Conservation (phyloP, 805 yeast genomes). For the Candida nitratophila region DNA sequence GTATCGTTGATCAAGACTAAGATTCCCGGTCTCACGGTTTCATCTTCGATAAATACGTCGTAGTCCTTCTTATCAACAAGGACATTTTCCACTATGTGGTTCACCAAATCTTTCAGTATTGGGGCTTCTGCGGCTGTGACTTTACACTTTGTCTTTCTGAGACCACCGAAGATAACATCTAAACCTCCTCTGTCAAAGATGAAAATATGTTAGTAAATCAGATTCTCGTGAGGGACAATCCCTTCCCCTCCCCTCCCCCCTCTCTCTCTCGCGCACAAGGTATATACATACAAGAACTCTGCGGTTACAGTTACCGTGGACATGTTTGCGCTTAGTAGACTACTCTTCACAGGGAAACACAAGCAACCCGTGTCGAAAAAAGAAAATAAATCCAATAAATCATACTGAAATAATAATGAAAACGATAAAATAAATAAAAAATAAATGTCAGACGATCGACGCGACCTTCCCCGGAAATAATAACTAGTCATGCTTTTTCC, state of each 20-base stretch:
- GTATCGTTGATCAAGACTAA: conserved; percentile 87
- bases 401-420: too few relatives aligned
- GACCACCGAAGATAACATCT: conserved; percentile 65
- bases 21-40: conserved; percentile 82
- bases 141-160: conserved; percentile 44
- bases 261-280: too few relatives aligned
- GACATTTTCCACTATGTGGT: conserved; percentile 44
- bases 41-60: conserved; percentile 77
- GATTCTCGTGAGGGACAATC: too few relatives aligned
- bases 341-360: too few relatives aligned
- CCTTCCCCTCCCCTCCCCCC: too few relatives aligned
- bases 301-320: conserved; percentile 30
- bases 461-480: too few relatives aligned
- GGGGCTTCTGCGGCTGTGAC: conserved; percentile 33
- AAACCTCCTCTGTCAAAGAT: conserved; percentile 57
- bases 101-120: conserved; percentile 43
- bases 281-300: conserved; percentile 33
- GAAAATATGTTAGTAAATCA: conserved; percentile 3
- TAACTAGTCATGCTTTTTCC: too few relatives aligned
- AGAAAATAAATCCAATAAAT: too few relatives aligned
- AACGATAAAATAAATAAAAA: too few relatives aligned
- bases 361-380: too few relatives aligned
- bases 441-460: too few relatives aligned
- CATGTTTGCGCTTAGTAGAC: too few relatives aligned
- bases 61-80: conserved; percentile 55